Evolutionary conservation across 768 basidiomycete genomes (phyloP), one percentile per base, ranked within the genome.

Genomic region (Pholiota conissans): DNA sequence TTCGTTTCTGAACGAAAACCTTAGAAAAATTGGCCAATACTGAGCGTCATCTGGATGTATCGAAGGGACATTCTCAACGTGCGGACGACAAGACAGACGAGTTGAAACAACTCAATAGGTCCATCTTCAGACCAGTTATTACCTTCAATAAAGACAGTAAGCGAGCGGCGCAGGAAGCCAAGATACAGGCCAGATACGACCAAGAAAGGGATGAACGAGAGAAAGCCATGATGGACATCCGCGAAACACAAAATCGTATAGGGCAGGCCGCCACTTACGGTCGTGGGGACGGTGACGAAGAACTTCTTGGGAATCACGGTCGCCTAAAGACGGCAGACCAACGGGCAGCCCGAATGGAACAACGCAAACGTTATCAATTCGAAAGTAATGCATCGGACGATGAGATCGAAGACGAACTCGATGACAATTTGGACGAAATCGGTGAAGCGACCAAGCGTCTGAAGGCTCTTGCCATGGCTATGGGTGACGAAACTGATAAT

Each of bases 71-170:
- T 72, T 89, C 91, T 29, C 75, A 78, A 42, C 87, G 91, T 3
- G 95, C 96, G n/a, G 89, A 89, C 56, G 96, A 99, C 75, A 92
- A 86, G 71, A 93, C 95, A 4, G 88, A 87, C 60, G 95, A 98
- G 72, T 85, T 99, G 55, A 95, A 94, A 73, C 83, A 95, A 69
- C 85, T 99, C 55, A 98, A 98, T 72, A 84, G 87, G 30, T 95
- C 93, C 35, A 98, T 99, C 70, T 98, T 99, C 79, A 84, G 88
- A 49, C 95, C 93, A 8, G 93, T 85, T 56, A 87, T 97, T 63
- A 87, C 89, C 0, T 96, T 90, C 73, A 96, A 98, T 79, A 99
- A 97, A 73, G 89, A 93, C 34, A 82, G 80, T 16, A 98, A 98
- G 73, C 91, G 94, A 49, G 84, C 84, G 4, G 92, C 90, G 13